Conservation (phyloP, 1,284 basidiomycete species). For the Gomphus bonarii region DNA sequence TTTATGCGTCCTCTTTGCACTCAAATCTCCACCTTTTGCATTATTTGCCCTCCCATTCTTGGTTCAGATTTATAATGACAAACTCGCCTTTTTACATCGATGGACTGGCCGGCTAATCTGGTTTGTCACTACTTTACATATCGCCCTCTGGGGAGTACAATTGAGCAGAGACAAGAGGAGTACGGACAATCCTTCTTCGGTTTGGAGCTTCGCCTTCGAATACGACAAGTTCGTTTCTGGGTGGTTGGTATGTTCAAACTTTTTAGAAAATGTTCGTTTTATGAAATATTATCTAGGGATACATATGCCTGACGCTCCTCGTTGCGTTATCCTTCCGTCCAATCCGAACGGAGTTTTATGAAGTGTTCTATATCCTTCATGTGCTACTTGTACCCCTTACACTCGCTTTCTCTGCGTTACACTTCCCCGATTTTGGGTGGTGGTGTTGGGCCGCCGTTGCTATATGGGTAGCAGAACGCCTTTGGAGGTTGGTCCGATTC, state of each 20-base stretch:
- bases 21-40: slow-evolving; percentile 78
- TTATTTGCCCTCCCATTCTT: slow-evolving; percentile 64
- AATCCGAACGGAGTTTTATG: slow-evolving; percentile 62
- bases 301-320: slow-evolving; percentile 58
- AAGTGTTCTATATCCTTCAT: slow-evolving; percentile 69
- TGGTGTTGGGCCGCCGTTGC: slow-evolving; percentile 60
- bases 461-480: slow-evolving; percentile 59
- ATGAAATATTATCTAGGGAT: slow-evolving; percentile 40
- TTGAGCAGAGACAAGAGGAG: slow-evolving; percentile 43
- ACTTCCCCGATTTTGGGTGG: slow-evolving; percentile 60
- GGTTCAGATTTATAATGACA: slow-evolving; percentile 68
- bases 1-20: slow-evolving; percentile 64
- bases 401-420: slow-evolving; percentile 51
- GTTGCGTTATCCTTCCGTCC: slow-evolving; percentile 53
- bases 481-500: slow-evolving; percentile 50
- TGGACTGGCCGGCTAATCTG: slow-evolving; percentile 70
- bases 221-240: slow-evolving; percentile 70
- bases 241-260: slow-evolving; percentile 45
- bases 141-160: slow-evolving; percentile 69
- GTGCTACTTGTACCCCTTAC: slow-evolving; percentile 55
- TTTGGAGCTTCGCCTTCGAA: slow-evolving; percentile 51
- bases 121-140: slow-evolving; percentile 59
- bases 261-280: not conserved
- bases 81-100: slow-evolving; percentile 62
- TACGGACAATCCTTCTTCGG: slow-evolving; percentile 30